Conservation (phyloP, 2,329 filamentous ascomycete genomes). For the Aspergillus chevalieri region DNA sequence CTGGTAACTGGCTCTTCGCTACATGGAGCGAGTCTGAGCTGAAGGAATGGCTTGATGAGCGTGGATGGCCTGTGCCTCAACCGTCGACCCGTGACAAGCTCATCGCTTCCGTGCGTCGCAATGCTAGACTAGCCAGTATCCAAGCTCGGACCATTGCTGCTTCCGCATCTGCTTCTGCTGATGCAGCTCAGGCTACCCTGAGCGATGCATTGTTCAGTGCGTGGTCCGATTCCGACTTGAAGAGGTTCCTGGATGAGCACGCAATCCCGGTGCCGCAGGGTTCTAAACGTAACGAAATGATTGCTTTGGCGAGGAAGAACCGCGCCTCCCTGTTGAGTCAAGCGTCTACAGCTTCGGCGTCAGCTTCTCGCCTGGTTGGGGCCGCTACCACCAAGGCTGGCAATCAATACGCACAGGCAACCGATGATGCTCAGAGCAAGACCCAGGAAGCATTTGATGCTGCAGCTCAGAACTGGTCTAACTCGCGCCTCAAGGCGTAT, state of each 20-base stretch:
- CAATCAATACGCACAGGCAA: slow-evolving; percentile 71
- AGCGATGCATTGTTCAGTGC: slow-evolving; percentile 80
- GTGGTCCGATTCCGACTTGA: slow-evolving; percentile 85
- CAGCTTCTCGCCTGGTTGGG: slow-evolving; percentile 49
- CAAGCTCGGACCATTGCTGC: slow-evolving; percentile 58
- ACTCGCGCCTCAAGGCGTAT: slow-evolving; percentile 70
- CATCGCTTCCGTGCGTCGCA: slow-evolving; percentile 82
- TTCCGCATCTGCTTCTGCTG: slow-evolving; percentile 58
- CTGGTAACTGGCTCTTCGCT: slow-evolving; percentile 89
- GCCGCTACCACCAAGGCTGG: slow-evolving; percentile 69
- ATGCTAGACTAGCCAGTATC: slow-evolving; percentile 72
- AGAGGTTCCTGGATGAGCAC: slow-evolving; percentile 90
- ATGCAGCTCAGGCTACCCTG: slow-evolving; percentile 65
- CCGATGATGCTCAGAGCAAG: slow-evolving; percentile 59
- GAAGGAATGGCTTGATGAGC: slow-evolving; percentile 86
- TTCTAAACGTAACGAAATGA: slow-evolving; percentile 80
- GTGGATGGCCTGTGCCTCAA: slow-evolving; percentile 81
- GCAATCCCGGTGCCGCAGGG: slow-evolving; percentile 85
- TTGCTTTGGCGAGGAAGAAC: slow-evolving; percentile 84
- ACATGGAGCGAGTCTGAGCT: slow-evolving; percentile 89
- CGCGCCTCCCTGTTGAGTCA: slow-evolving; percentile 54
- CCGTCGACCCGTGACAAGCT: slow-evolving; percentile 78
- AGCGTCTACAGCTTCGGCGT: slow-evolving; percentile 49
- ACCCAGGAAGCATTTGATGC: slow-evolving; percentile 62
- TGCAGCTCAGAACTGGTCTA: slow-evolving; percentile 61